Conservation (phyloP, 257 asterid genomes). For the Verbascum thapsus region DNA sequence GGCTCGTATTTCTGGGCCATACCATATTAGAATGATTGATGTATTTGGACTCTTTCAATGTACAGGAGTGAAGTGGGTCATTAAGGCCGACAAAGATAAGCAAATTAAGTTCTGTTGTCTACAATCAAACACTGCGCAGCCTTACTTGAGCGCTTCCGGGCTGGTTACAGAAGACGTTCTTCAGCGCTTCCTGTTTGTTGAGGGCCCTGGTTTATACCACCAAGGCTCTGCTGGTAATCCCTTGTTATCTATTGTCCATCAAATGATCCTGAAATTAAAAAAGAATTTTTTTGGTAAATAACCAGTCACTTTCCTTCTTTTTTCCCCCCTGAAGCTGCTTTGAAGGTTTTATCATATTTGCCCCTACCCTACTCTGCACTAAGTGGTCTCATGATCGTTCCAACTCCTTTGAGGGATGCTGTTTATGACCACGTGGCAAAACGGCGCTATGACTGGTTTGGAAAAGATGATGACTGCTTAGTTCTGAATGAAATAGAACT, state of each 20-base stretch:
- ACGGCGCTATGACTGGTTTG: conserved; percentile 77
- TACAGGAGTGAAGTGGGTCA: conserved; percentile 88
- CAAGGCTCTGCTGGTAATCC: conserved; percentile 87
- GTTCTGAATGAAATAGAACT: conserved; percentile 76
- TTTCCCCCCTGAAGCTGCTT: conserved; percentile 64
- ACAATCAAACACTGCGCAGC: conserved; percentile 92
- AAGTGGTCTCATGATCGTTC: conserved; percentile 61
- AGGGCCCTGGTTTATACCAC: conserved; percentile 78
- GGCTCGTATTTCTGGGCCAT: conserved; percentile 10
- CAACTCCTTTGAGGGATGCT: conserved; percentile 83
- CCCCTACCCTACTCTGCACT: conserved; percentile 76
- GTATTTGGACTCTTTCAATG: neutral
- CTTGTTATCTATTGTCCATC: neutral
- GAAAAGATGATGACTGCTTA: conserved; percentile 72
- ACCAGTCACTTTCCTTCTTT: neutral
- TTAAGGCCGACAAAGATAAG: conserved; percentile 66
- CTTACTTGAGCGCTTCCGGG: conserved; percentile 70
- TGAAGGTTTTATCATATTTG: conserved; percentile 71
- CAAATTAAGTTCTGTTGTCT: conserved; percentile 88
- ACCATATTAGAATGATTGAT: neutral
- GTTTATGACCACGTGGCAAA: conserved; percentile 76
- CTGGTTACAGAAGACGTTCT: conserved; percentile 71
- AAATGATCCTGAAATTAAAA: no score
- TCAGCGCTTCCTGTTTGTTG: conserved; percentile 77
- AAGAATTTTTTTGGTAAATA: no score